Percentiles rank a stretch among this genome's conserved stretches.
Conservation (phyloP, 495 filamentous ascomycete genomes). For the Astrothelium subdiscretum region DNA sequence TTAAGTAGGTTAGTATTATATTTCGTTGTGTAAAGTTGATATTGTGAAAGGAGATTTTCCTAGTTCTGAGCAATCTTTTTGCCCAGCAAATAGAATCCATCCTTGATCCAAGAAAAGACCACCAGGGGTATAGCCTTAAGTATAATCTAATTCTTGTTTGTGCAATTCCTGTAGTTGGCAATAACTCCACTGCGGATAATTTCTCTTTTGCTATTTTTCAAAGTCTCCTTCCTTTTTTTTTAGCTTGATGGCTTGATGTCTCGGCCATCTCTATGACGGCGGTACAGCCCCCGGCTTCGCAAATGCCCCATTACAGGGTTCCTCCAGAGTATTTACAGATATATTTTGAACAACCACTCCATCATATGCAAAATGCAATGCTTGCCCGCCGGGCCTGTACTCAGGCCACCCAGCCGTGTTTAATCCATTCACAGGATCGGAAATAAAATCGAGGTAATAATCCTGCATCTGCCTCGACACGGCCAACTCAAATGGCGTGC, state of each 20-base stretch:
- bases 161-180: not conserved
- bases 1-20: too few species aligned
- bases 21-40: too few species aligned
- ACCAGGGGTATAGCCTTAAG: too few species aligned
- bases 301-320: slow-evolving; percentile 2
- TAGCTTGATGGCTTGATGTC: too few species aligned
- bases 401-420: slow-evolving; percentile 8
- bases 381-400: slow-evolving; percentile 5
- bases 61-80: too few species aligned
- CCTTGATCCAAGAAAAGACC: too few species aligned
- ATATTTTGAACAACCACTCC: slow-evolving; percentile 15
- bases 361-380: slow-evolving; percentile 13
- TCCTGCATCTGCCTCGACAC: slow-evolving; percentile 32
- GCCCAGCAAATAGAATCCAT: too few species aligned
- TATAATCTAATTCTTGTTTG: not conserved
- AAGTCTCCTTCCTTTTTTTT: not conserved
- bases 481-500: slow-evolving; percentile 26
- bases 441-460: slow-evolving; percentile 22
- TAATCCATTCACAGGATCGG: slow-evolving; percentile 12
- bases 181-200: not conserved
- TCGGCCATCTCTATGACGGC: too few species aligned
- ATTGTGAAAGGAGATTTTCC: not conserved
- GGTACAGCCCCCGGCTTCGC: not conserved
- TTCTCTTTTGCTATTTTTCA: not conserved
- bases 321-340: slow-evolving; percentile 4